A percentile compares a stretch with the other conserved stretches of the same genome.
phyloP scores from a whole-genome alignment of 257 asterid genomes.

The Mitragyna speciosa region DNA sequence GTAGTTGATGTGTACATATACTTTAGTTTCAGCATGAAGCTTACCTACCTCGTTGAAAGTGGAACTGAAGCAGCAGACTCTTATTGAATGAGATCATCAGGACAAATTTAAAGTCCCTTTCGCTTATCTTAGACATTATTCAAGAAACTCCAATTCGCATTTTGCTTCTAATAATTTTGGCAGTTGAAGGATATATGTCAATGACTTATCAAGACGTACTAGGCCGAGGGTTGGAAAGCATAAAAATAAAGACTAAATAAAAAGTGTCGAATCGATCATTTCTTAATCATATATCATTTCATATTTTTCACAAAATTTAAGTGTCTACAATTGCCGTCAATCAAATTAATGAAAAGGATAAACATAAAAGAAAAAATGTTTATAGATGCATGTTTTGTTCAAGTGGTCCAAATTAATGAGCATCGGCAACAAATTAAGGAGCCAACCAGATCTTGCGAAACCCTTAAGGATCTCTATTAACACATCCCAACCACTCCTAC shows the following conservation, averaged over 20 bases:
- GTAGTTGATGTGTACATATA: neutral
- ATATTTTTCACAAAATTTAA: too few species aligned
- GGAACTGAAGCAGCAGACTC: neutral
- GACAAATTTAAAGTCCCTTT: neutral
- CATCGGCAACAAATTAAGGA: too few species aligned
- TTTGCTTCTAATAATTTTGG: slow-evolving; percentile 2
- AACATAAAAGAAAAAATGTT: too few species aligned
- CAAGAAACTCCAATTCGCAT: neutral
- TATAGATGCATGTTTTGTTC: too few species aligned
- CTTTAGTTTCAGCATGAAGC: neutral
- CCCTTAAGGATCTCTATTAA: slow-evolving; percentile 49
- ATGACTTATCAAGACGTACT: neutral
- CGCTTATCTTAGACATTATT: neutral
- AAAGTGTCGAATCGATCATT: too few species aligned
- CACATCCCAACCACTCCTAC: slow-evolving; percentile 51
- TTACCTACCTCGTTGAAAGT: neutral
- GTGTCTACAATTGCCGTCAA: too few species aligned
- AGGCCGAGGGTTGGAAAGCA: too few species aligned
- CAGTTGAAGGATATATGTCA: slow-evolving; percentile 1
- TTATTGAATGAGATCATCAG: neutral
- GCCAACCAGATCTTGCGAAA: slow-evolving; percentile 73
- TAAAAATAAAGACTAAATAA: too few species aligned
- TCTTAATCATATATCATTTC: too few species aligned
- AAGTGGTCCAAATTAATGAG: too few species aligned
- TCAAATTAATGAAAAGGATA: too few species aligned